Conservation (phyloP, 768 basidiomycete species). For the Gymnopilus junonius region DNA sequence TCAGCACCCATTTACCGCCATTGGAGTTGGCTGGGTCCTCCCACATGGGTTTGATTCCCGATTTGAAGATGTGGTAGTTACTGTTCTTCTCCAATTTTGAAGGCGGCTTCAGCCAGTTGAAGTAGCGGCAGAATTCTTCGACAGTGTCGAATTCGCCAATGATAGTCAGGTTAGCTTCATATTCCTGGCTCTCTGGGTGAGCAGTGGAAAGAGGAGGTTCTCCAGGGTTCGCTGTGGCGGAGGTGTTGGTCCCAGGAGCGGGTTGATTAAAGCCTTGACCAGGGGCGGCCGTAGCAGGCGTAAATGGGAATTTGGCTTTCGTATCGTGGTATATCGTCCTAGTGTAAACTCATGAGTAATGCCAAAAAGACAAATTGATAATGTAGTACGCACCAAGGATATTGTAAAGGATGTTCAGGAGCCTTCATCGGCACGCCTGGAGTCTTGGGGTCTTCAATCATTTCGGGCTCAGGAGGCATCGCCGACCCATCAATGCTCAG, state of each 20-base stretch:
- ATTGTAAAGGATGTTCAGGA: conserved; percentile 86
- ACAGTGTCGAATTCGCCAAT: conserved; percentile 93
- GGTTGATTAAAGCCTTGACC: conserved; percentile 24
- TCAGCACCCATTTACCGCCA: conserved; percentile 95
- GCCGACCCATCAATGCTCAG: conserved; percentile 68
- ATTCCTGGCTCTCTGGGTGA: conserved; percentile 70
- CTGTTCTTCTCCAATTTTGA: conserved; percentile 87
- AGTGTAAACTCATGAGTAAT: background rate
- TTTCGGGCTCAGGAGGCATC: conserved; percentile 76
- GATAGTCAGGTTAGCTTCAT: conserved; percentile 84
- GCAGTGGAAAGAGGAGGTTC: conserved; percentile 35
- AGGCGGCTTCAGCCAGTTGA: conserved; percentile 94
- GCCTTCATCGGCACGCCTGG: conserved; percentile 72
- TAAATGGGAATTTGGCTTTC: conserved; percentile 71
- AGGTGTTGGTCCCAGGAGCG: conserved; percentile 18
- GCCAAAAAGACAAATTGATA: background rate
- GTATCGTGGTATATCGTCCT: conserved; percentile 94
- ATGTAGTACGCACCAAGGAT: conserved; percentile 65
- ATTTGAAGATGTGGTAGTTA: conserved; percentile 96
- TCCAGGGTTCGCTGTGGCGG: conserved; percentile 22
- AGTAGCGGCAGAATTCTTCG: conserved; percentile 88
- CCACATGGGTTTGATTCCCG: conserved; percentile 97
- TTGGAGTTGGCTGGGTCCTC: conserved; percentile 91
- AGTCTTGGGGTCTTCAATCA: conserved; percentile 84
- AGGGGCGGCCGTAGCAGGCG: conserved; percentile 43